These are phyloP conservation scores for Lathyrus tuberosus DNA, from an alignment of 306 rosid genomes.

Conservation along the genomic window DNA sequence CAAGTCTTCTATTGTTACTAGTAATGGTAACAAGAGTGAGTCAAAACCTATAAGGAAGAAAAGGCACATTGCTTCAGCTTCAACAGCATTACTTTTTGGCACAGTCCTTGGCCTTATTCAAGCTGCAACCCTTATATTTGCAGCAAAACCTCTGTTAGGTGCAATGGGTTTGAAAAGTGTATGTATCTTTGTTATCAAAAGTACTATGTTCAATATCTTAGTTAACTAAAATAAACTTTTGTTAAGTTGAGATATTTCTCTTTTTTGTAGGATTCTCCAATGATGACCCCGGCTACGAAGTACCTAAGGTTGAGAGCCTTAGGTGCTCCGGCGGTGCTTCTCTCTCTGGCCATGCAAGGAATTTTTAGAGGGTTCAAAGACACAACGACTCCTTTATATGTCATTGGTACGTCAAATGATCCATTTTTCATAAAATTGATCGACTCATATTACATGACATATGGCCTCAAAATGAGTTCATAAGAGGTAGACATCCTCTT, in stretches of 20 bases:
- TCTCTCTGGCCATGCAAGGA: slow-evolving; percentile 98
- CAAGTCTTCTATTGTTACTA: slow-evolving; percentile 35
- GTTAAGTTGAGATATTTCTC: not conserved
- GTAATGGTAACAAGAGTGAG: slow-evolving; percentile 33
- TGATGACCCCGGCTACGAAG: slow-evolving; percentile 72
- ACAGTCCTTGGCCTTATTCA: slow-evolving; percentile 77
- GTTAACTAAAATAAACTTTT: not conserved
- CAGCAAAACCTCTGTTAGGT: slow-evolving; percentile 70
- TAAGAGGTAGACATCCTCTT: too few species aligned
- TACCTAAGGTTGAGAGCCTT: slow-evolving; percentile 81
- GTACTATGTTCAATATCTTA: not conserved
- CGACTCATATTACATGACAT: not conserved
- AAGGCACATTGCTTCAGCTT: slow-evolving; percentile 79
- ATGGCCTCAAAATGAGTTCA: too few species aligned
- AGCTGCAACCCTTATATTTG: slow-evolving; percentile 67
- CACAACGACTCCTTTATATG: slow-evolving; percentile 91
- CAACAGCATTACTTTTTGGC: slow-evolving; percentile 93
- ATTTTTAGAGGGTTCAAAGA: slow-evolving; percentile 95
- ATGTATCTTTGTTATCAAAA: slow-evolving; percentile 38
- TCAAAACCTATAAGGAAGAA: slow-evolving; percentile 50
- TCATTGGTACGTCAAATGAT: slow-evolving; percentile 61
- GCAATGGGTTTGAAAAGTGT: slow-evolving; percentile 88
- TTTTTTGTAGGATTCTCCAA: slow-evolving; percentile 66
- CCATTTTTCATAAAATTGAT: slow-evolving; percentile 3
- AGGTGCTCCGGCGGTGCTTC: slow-evolving; percentile 99